Base-by-base conservation (phyloP, 306 rosid genomes). In the Lagenaria siceraria region DNA sequence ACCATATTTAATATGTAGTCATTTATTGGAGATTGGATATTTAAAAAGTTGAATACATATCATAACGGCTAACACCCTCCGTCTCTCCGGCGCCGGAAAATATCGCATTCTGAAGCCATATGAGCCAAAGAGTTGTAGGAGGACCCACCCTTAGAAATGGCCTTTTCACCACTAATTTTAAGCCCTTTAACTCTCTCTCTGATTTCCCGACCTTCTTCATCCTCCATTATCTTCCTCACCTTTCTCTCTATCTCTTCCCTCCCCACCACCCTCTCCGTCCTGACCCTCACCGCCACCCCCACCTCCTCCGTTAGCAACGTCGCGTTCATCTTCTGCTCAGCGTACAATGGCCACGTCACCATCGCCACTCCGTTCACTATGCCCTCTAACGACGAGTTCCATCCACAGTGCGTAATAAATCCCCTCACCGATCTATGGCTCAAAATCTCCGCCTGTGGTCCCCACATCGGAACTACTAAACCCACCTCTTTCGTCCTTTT, bases 281-380 rank as follows among this genome's bases (percentile, higher is more conserved):
- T 81, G 24, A 84, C 22, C 36, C 74, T 1, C 21, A 86, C 75
- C 3, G 77, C 89, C 17, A 86, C 77, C 0, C 89, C 86, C 0
- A 87, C 5, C 40, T 88, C 91, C 74, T 89, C 89, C 14, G 82
- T 77, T 56, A 87, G 21, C 76, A 84, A 0, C 25, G 6, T 43
- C 25, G 71, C 71, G 71, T 64, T 64, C 71, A 64, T 64, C 46
- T 64, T 64, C 25, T 64, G 71, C 25, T 35, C 71, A 0, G 71
- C 71, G 14, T 64, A 64, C 71, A 64, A 2, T 3, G 71, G 71
- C 71, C 71, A 64, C 46, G 71, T 19, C 71, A 64, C 71, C 48
- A 64, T 64, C 13, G 25, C 71, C 25, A 64, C 71, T 35, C 71
- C 71, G 25, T 64, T 64, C 48, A 64, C 48, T 4, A 64, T 64